Evolutionary conservation across 2,329 filamentous ascomycete species (phyloP), one percentile per base, ranked within the genome.

Genomic region (Ophiostoma sp.): DNA sequence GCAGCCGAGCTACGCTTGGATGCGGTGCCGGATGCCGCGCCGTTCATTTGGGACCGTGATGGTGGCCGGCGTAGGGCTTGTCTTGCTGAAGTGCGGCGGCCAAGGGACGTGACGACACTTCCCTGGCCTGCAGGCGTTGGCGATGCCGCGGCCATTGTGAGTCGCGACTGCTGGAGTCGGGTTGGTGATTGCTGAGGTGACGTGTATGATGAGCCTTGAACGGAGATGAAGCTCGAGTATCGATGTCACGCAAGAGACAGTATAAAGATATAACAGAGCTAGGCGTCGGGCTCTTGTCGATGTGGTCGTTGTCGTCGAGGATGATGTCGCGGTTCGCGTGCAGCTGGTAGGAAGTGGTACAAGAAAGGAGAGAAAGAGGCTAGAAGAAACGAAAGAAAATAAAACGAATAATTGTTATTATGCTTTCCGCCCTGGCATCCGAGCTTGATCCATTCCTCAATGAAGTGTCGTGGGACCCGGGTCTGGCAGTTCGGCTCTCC

Each of bases 31-130:
- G 71, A 52, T 1, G 72, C 49, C 16, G 9, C 75, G 69, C 62
- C 68, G 49, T 47, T 74, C 64, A 83, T 72, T 40, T 78, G 77
- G 6, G 81, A 76, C 70, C 84, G 79, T 36, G 84, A 82, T 0
- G 80, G 76, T 5, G 81, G 79, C 62, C 83, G 82, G 73, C 83
- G 81, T 64, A 85, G 76, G 52, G 82, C 81, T 72, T 87, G 85
- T 71, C 85, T 79, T 70, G 85, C 79, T 4, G 85, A 87, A 8
- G 83, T 82, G 73, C 85, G 82, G 74, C 85, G 77, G 44, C 79
- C 78, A 14, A 83, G 74, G 69, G 76, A 79, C 67, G 78, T 80
- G 73, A 80, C 81, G 73, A 81, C 79, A 72, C 77, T 80, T 36
- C 76, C 75, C 27, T 80, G 79, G 72, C 80, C 82, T 74, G 83